Conservation (phyloP, 495 filamentous ascomycete genomes). For the Hypoxylon perforatum region DNA sequence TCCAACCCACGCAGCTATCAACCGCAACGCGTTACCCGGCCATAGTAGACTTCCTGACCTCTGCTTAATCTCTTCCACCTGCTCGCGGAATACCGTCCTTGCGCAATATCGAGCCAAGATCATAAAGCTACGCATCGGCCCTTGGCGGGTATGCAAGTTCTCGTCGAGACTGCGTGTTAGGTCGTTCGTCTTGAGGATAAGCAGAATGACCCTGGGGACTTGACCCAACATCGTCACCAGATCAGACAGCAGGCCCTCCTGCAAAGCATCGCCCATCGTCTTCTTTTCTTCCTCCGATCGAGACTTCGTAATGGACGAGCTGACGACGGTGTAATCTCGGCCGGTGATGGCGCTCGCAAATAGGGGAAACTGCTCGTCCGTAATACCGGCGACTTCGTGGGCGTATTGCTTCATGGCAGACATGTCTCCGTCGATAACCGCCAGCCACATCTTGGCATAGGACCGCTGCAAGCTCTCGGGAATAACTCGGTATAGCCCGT, state of each 20-base stretch:
- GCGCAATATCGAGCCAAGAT: constrained; percentile 95
- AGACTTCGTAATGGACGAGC: constrained; percentile 67
- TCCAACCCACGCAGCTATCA: constrained; percentile 62
- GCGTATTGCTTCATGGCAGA: constrained; percentile 87
- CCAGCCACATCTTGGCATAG: constrained; percentile 98
- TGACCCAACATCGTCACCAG: constrained; percentile 88
- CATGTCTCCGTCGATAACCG: constrained; percentile 90
- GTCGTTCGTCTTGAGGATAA: constrained; percentile 99
- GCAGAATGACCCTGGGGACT: constrained; percentile 89
- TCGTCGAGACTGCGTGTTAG: constrained; percentile 95
- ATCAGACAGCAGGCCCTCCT: constrained; percentile 87
- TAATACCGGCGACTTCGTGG: constrained; percentile 86
- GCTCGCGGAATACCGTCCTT: constrained; percentile 86
- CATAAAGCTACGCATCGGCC: constrained; percentile 87
- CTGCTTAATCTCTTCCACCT: constrained; percentile 73
- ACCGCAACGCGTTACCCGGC: constrained; percentile 60
- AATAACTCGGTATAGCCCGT: constrained; percentile 96
- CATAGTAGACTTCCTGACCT: constrained; percentile 56
- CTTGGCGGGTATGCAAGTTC: constrained; percentile 87
- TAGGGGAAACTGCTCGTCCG: constrained; percentile 91
- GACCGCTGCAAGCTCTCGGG: constrained; percentile 78
- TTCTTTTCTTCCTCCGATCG: constrained; percentile 81
- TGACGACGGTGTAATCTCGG: constrained; percentile 82
- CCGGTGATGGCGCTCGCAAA: constrained; percentile 98
- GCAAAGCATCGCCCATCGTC: constrained; percentile 80